These are phyloP conservation scores for Lithospermum erythrorhizon DNA, from an alignment of 257 asterid species.

Conservation along the genomic window DNA sequence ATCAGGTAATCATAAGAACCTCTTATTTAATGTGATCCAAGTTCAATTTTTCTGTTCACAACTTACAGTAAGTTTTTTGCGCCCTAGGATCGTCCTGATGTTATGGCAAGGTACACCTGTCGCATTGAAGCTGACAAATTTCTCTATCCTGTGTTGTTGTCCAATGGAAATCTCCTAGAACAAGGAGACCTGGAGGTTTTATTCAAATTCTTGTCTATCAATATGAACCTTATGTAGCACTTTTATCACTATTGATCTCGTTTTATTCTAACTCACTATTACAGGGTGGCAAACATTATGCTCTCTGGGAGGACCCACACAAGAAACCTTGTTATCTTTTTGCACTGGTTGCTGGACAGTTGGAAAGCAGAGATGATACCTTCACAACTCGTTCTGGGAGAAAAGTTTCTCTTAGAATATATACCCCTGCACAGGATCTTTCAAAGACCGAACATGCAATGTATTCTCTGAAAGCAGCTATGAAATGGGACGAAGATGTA, in stretches of 20 bases:
- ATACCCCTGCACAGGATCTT: conserved; percentile 85
- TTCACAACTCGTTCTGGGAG: conserved; percentile 77
- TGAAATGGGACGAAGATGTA: conserved; percentile 99
- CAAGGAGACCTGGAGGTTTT: conserved; percentile 82
- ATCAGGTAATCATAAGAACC: conserved; percentile 42
- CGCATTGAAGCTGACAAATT: conserved; percentile 88
- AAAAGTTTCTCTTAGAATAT: conserved; percentile 69
- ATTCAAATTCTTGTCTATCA: background rate
- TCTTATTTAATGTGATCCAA: background rate
- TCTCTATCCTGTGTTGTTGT: conserved; percentile 76
- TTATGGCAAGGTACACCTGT: conserved; percentile 89
- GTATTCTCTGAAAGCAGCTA: conserved; percentile 93
- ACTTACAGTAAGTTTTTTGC: background rate
- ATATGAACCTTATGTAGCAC: background rate
- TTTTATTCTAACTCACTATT: conserved; percentile 5
- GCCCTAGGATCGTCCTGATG: conserved; percentile 89
- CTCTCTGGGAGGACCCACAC: conserved; percentile 84
- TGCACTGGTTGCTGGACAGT: conserved; percentile 92
- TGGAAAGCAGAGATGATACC: conserved; percentile 78
- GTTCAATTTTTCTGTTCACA: conserved; percentile 14
- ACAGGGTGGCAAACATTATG: conserved; percentile 75
- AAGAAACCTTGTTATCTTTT: conserved; percentile 95
- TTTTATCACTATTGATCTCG: background rate
- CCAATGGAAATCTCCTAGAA: conserved; percentile 80
- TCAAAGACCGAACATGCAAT: conserved; percentile 92